phyloP scores from a whole-genome alignment of 306 rosid genomes.

The Senna tora region DNA sequence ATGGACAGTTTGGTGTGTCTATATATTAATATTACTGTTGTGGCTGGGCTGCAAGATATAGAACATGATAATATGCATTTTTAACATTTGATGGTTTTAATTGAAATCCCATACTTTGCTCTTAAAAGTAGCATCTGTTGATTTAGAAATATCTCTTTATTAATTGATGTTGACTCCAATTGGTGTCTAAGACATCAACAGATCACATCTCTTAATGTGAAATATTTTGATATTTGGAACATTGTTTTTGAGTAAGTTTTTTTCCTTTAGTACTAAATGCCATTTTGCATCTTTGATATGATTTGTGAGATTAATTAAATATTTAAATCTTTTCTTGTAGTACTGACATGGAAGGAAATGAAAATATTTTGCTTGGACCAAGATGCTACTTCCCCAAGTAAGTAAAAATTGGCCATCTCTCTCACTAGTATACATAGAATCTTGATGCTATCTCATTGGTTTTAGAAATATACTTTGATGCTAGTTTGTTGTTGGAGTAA shows the following conservation, averaged over 20 bases:
- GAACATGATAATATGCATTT: no score
- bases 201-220: constrained; percentile 64
- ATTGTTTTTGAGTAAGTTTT: constrained; percentile 55
- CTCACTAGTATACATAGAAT: constrained; percentile 19
- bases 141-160: no score
- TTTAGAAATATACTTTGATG: neutral
- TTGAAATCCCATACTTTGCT: no score
- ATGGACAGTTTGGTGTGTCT: no score
- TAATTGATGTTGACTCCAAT: constrained; percentile 62
- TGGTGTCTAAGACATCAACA: constrained; percentile 68
- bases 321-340: constrained; percentile 47
- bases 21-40: no score
- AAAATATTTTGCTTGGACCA: constrained; percentile 45
- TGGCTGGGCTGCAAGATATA: no score
- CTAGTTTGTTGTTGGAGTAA: constrained; percentile 16
- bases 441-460: constrained; percentile 24
- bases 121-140: no score
- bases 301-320: constrained; percentile 13
- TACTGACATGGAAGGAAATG: constrained; percentile 50
- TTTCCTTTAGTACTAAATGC: constrained; percentile 7
- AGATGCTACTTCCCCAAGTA: constrained; percentile 76
- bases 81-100: no score
- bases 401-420: constrained; percentile 48
- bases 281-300: constrained; percentile 23
- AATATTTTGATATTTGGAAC: constrained; percentile 67